Evolutionary conservation across 2,329 filamentous ascomycete species (phyloP).

Genomic region (Talaromyces sp.): DNA sequence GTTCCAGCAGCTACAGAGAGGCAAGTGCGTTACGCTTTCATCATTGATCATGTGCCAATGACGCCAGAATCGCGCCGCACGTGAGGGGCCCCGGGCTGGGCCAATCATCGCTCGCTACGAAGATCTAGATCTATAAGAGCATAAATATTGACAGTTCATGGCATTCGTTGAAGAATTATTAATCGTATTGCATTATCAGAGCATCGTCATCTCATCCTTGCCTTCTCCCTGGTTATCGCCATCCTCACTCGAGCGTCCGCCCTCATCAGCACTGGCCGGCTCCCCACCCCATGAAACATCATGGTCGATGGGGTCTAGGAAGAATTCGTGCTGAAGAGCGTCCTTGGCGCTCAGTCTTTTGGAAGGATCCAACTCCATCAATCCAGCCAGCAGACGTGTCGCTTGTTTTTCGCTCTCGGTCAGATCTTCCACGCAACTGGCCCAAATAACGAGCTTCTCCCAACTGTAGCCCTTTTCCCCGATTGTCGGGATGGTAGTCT

Average conservation of each 20-base stretch:
- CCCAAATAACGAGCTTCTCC: conserved; percentile 94
- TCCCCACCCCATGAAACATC: conserved; percentile 38
- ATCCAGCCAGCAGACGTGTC: conserved; percentile 36
- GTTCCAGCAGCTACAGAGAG: not conserved
- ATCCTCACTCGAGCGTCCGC: conserved; percentile 28
- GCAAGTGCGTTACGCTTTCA: conserved; percentile 1
- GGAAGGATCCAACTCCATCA: conserved; percentile 42
- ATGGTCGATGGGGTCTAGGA: conserved; percentile 36
- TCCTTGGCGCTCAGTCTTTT: conserved; percentile 41
- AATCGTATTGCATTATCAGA: conserved; percentile 11
- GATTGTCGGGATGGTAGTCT: conserved; percentile 88
- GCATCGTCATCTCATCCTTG: conserved; percentile 36
- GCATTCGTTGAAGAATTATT: not conserved
- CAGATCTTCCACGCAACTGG: conserved; percentile 68
- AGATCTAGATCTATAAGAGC: not conserved
- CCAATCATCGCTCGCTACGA: not conserved
- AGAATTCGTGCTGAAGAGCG: conserved; percentile 43
- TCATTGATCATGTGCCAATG: not conserved
- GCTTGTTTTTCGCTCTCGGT: conserved; percentile 44
- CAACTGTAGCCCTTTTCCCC: conserved; percentile 79
- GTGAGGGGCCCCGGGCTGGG: not conserved
- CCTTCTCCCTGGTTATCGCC: conserved; percentile 22
- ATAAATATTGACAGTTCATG: not conserved
- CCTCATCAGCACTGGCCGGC: conserved; percentile 24
- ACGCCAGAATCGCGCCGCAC: not conserved